Percentiles rank a stretch among this genome's conserved stretches.
These are phyloP conservation scores for Polygonum maritimum DNA, from an alignment of 148 eudicot species.

Conservation along the genomic window DNA sequence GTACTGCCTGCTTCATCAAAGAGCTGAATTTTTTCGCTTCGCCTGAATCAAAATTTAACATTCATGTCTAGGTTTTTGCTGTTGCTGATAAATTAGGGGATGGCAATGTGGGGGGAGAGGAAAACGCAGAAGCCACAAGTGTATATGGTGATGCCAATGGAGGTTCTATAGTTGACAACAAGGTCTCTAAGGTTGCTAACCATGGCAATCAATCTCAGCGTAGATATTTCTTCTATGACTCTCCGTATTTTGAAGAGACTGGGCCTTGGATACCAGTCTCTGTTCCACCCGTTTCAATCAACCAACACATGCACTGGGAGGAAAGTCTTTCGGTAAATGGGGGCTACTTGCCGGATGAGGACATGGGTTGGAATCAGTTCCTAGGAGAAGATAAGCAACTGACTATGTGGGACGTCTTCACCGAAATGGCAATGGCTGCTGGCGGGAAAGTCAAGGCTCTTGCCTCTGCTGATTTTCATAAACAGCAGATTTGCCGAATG, in stretches of 20 bases:
- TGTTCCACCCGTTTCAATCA: conserved; percentile 51
- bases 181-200: background rate
- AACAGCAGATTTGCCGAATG: conserved; percentile 40
- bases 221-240: conserved; percentile 51
- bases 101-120: conserved; percentile 1
- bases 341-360: conserved; percentile 44
- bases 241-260: conserved; percentile 54
- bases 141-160: background rate
- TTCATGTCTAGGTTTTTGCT: conserved; percentile 1
- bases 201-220: conserved; percentile 13
- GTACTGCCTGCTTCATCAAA: background rate
- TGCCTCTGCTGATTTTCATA: conserved; percentile 48
- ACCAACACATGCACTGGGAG: conserved; percentile 38
- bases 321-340: conserved; percentile 31
- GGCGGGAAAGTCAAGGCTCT: conserved; percentile 53
- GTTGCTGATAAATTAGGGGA: background rate
- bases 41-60: background rate
- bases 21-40: background rate
- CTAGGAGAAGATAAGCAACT: conserved; percentile 53
- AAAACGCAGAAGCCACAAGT: background rate
- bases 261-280: conserved; percentile 71
- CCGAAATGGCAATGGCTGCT: conserved; percentile 45
- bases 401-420: conserved; percentile 72
- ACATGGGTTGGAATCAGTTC: conserved; percentile 55
- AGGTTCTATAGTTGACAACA: background rate